Percentiles rank a stretch among this genome's conserved stretches.
Evolutionary conservation across 139 green algal species (phyloP).

Genomic region (Volvox africanus): DNA sequence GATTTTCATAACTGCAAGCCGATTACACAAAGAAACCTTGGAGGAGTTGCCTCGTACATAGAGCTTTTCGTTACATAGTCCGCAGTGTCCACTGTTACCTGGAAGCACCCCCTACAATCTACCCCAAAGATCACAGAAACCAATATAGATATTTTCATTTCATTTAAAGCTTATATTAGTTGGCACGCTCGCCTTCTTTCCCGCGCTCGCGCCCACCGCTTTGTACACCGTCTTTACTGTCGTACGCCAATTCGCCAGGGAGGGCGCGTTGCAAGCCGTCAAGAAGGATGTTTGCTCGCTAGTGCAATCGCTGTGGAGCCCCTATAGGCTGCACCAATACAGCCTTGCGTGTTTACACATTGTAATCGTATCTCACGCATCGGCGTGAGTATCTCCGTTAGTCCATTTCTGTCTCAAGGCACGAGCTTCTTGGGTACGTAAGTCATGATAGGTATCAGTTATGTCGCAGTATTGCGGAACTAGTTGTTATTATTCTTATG

Average conservation of each 20-base stretch:
- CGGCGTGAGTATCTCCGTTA: background rate
- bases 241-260: constrained; percentile 12
- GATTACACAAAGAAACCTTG: background rate
- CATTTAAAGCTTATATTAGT: background rate
- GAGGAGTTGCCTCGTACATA: background rate
- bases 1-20: no score
- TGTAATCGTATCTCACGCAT: background rate
- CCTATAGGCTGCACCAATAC: background rate
- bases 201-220: constrained; percentile 21
- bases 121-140: background rate
- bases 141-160: background rate
- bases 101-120: background rate
- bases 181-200: constrained; percentile 29
- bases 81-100: background rate
- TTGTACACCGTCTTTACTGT: background rate
- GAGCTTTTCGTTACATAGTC: background rate
- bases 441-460: background rate
- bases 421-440: background rate
- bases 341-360: background rate
- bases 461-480: no score
- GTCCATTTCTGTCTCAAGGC: background rate
- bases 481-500: no score
- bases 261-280: constrained; percentile 20
- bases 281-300: background rate
- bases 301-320: constrained; percentile 2